phyloP scores from a whole-genome alignment of 2,329 filamentous ascomycete genomes.

The Grosmannia clavigera region DNA sequence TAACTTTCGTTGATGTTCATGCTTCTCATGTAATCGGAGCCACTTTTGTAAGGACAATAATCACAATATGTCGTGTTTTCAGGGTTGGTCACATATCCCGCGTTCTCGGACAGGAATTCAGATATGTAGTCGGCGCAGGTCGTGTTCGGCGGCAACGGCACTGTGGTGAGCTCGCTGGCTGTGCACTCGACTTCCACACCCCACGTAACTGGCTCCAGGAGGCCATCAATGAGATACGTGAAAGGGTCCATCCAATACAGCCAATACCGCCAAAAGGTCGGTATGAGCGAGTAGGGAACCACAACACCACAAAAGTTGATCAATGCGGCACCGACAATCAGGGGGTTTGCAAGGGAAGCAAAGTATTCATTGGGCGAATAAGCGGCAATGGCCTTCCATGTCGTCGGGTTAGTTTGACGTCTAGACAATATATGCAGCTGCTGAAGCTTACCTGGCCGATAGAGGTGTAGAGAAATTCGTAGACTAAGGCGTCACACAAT shows the following conservation, averaged over 20 bases:
- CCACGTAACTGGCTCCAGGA: constrained; percentile 38
- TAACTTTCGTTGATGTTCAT: constrained; percentile 49
- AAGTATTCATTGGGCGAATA: constrained; percentile 50
- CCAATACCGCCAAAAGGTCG: constrained; percentile 56
- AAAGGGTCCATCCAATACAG: constrained; percentile 50
- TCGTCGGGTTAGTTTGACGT: not conserved
- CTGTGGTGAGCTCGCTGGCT: constrained; percentile 51
- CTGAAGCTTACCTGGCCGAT: constrained; percentile 36
- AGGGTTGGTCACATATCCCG: constrained; percentile 41
- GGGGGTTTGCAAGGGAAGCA: constrained; percentile 43
- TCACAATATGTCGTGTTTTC: constrained; percentile 35
- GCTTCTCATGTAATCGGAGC: constrained; percentile 45
- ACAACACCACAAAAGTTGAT: constrained; percentile 65
- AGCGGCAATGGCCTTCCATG: constrained; percentile 36
- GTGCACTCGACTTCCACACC: constrained; percentile 47
- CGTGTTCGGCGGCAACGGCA: constrained; percentile 43
- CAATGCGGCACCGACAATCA: constrained; percentile 40
- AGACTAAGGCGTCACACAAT: constrained; percentile 19
- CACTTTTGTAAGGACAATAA: constrained; percentile 34
- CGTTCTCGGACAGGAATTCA: constrained; percentile 30
- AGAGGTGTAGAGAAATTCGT: constrained; percentile 47
- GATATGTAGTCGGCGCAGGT: constrained; percentile 49
- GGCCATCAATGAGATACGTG: constrained; percentile 54
- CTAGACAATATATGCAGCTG: not conserved
- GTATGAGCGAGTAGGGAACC: constrained; percentile 51